Base-by-base conservation (phyloP, 108 stramenopile species). In the Bacterosira constricta region DNA sequence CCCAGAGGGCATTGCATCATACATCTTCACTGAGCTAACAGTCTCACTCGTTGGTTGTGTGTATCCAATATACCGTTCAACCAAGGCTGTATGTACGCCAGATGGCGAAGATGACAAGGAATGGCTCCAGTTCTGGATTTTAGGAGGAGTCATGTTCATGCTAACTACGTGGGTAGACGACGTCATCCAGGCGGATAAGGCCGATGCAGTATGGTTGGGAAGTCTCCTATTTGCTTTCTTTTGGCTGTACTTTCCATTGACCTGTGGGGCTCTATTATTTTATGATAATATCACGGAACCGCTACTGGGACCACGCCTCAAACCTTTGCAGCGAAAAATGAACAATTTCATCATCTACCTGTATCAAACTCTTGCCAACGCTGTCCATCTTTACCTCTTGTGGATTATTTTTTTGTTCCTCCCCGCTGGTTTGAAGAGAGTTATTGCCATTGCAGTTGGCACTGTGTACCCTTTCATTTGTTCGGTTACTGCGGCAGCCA, bases 171-270 rank as follows among this genome's bases (percentile, higher is more conserved):
- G 76, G 76, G 71, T 77, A 7, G 76, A 70, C 42, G 70, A 77
- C 35, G 53, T 62, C 20, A 75, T 75, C 45, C 6, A 49, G 3
- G 25, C 32, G 4, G 49, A 67, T 7, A 63, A 56, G 35, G 46
- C 46, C 20, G 34, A 75, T 51, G 38, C 21, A 37, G 42, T 67
- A 17, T 75, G 74, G 74, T 42, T 75, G 8, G 68, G 59, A 5
- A 35, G 59, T 18, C 37, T 70, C 4, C 45, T 70, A 29, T 75
- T 75, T 54, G 1, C 29, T 53, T 87, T 66, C 21, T 39, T 83
- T 21, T 87, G 86, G 86, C 56, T 87, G 5, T 70, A 71, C 26
- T 73, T 85, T 4, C 86, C 86, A 6, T 62, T 63, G 41, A 87
- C 86, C 0, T 62, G 74, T 47, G 86, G 86, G 23, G 71, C 83